Percentiles rank a stretch among this genome's conserved stretches.
Conservation (phyloP, 106 monocot genomes). For the Dendrobium huoshanense region DNA sequence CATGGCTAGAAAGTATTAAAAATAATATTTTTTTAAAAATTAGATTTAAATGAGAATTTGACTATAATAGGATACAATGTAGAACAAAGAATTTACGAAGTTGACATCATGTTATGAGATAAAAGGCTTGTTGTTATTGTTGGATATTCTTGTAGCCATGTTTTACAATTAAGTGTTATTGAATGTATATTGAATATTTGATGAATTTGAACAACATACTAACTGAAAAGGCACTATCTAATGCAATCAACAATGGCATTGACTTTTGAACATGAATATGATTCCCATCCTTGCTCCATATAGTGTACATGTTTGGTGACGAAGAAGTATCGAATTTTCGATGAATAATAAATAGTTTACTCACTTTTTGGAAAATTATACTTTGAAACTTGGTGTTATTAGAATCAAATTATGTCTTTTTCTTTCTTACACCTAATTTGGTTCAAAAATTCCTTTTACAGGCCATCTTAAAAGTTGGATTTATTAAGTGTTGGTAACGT, state of each 20-base stretch:
- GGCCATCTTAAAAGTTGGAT: too few relatives aligned
- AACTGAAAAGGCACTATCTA: not conserved
- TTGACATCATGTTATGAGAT: too few relatives aligned
- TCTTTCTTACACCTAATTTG: too few relatives aligned
- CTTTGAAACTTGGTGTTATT: not conserved
- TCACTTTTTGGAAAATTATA: not conserved
- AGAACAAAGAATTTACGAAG: too few relatives aligned
- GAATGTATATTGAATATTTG: not conserved
- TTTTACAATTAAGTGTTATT: too few relatives aligned
- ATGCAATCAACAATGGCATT: not conserved
- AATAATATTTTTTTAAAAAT: too few relatives aligned
- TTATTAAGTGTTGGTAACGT: not conserved
- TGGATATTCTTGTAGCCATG: too few relatives aligned
- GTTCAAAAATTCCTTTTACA: too few relatives aligned
- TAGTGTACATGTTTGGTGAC: not conserved
- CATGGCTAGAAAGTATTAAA: too few relatives aligned
- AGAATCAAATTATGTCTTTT: not conserved
- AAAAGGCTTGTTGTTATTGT: too few relatives aligned
- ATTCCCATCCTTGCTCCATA: not conserved
- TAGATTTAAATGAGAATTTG: too few relatives aligned
- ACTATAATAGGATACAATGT: too few relatives aligned
- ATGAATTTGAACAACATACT: not conserved
- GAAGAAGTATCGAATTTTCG: not conserved
- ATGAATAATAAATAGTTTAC: not conserved
- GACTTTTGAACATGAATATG: not conserved